Base-by-base conservation (phyloP, 2,329 filamentous ascomycete species). In the Paramyrothecium sp. region DNA sequence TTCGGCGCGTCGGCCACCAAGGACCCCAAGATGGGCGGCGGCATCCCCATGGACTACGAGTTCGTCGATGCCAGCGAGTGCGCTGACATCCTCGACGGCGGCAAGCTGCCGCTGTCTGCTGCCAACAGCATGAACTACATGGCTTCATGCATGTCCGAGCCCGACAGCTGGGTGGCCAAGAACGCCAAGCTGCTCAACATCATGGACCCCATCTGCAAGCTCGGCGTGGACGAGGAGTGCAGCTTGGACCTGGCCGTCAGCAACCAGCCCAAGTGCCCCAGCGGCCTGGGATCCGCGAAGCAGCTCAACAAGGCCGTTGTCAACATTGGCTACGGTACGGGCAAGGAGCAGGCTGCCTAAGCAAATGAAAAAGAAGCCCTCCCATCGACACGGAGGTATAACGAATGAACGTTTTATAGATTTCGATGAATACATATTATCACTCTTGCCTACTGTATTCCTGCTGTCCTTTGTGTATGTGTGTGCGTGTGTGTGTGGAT, bases 121-220 rank as follows among this genome's bases (percentile, higher is more conserved):
- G 67, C 81, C 65, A 85, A 85, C 77, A 81, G 78, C 72, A 84
- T 86, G 75, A 79, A 81, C 71, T 84, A 75, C 61, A 65, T 84
- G 8, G 67, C 75, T 54, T 73, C 71, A 58, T 84, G 82, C 67
- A 70, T 83, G 13, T 68, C 66, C 16, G 63, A 77, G 60, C 65
- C 71, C 38, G 69, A 73, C 64, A 82, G 73, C 71, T 85, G 78
- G 76, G 78, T 83, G 49, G 81, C 73, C 58, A 70, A 78, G 62
- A 83, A 85, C 72, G 71, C 82, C 69, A 69, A 74, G 52, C 74
- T 84, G 19, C 78, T 77, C 72, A 85, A 86, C 72, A 80, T 85
- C 53, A 69, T 74, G 56, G 81, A 85, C 66, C 64, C 78, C 41
- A 67, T 75, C 46, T 84, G 82, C 73, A 71, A 76, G 23, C 76